A percentile compares a stretch with the other conserved stretches of the same genome.
Evolutionary conservation across 1,139 yeast genomes (phyloP).

Genomic region (Saccharomyces hybrid): DNA sequence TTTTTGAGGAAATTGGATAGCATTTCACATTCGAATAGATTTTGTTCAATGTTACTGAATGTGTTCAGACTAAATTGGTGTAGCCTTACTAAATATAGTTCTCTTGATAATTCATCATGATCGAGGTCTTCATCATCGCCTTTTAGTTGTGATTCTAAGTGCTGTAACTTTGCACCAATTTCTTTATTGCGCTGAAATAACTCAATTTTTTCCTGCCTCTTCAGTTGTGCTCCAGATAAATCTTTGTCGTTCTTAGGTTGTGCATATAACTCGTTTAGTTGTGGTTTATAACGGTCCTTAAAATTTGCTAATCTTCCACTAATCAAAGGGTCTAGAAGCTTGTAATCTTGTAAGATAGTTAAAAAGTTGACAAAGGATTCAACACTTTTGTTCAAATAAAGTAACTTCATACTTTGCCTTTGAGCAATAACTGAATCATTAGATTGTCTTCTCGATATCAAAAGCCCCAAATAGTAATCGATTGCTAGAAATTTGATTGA

Average conservation of each 20-base stretch:
- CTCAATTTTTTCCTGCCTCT: constrained; percentile 67
- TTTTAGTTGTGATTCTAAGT: constrained; percentile 32
- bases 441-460: constrained; percentile 30
- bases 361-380: constrained; percentile 41
- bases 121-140: constrained; percentile 33
- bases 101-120: constrained; percentile 52
- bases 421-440: constrained; percentile 6
- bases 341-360: constrained; percentile 37
- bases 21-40: constrained; percentile 25
- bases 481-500: constrained; percentile 49
- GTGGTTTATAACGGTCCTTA: constrained; percentile 38
- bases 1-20: constrained; percentile 24
- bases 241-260: constrained; percentile 20
- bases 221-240: constrained; percentile 41
- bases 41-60: constrained; percentile 37
- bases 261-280: constrained; percentile 33
- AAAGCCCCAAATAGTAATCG: constrained; percentile 44
- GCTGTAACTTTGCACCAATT: constrained; percentile 38
- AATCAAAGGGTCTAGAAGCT: constrained; percentile 38
- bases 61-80: constrained; percentile 46
- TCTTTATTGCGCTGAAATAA: constrained; percentile 55
- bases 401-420: constrained; percentile 31
- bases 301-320: constrained; percentile 36
- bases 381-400: constrained; percentile 39
- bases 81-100: constrained; percentile 48